These are phyloP conservation scores for Chaetomiaceae sp. DNA, from an alignment of 2,329 filamentous ascomycete genomes.

Conservation along the genomic window DNA sequence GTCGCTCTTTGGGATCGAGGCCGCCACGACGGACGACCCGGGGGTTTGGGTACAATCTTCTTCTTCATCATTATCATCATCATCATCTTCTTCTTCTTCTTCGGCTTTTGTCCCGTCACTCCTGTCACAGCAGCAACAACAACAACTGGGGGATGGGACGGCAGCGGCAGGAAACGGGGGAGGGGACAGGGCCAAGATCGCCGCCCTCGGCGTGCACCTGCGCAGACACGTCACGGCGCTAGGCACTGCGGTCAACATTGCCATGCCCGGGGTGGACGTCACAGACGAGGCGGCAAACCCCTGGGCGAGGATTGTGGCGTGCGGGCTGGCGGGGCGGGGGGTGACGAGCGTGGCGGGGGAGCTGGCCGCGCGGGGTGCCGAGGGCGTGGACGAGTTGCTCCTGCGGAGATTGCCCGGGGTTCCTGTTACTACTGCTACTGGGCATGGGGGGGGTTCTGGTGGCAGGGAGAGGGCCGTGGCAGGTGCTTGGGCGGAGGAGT, in stretches of 20 bases:
- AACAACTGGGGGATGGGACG: too few species aligned
- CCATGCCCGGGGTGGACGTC: conserved; percentile 56
- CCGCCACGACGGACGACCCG: conserved; percentile 67
- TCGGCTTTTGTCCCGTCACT: too few species aligned
- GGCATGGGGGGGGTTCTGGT: neutral
- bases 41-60: conserved; percentile 93
- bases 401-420: too few species aligned
- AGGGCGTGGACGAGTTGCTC: conserved; percentile 48
- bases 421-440: too few species aligned
- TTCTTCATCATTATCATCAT: neutral
- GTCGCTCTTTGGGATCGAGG: conserved; percentile 53
- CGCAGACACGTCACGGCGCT: conserved; percentile 77
- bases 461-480: conserved; percentile 16
- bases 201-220: conserved; percentile 88
- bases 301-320: conserved; percentile 76
- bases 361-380: conserved; percentile 26
- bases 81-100: neutral
- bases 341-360: conserved; percentile 69
- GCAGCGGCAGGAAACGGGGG: neutral
- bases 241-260: conserved; percentile 77
- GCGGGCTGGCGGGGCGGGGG: conserved; percentile 74
- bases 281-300: conserved; percentile 48
- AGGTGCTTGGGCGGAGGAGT: conserved; percentile 23
- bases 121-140: neutral
- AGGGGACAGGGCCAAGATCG: conserved; percentile 63